Evolutionary conservation across 495 filamentous ascomycete genomes (phyloP), one percentile per base, ranked within the genome.

Genomic region (Penicillium manginii): DNA sequence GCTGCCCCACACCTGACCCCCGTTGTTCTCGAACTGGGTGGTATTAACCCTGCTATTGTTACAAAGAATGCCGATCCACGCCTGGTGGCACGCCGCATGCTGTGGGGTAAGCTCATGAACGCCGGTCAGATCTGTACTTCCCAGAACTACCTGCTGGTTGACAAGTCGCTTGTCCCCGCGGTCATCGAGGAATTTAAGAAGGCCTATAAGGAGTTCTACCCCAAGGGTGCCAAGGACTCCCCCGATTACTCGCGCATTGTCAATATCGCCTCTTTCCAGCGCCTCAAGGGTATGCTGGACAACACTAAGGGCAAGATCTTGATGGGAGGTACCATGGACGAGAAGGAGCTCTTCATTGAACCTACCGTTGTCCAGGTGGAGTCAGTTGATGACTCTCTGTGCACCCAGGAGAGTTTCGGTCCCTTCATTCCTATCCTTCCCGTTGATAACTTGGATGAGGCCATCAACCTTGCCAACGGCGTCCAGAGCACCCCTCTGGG

Each of bases 1-100:
- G 94, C 94, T 5, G 93, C 94, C 39, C 90, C 94, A 72, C 88
- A 91, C 39, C 78, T 98, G 53, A 98, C 94, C 4, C 94, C 94
- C 0, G 89, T 96, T 19, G 81, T 84, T 35, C 83, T 97, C 54
- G 94, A 98, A 76, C 83, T 98, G 51, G 94, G 94, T 62, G 94
- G 94, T 50, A 81, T 84, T 57, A 98, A 98, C 72, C 94, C 94
- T 21, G 91, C 91, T 26, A 91, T 97, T 61, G 77, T 98, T 60
- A 91, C 90, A 43, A 91, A 90, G 70, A 83, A 89, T 60, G 87
- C 91, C 26, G 82, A 98, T 73, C 79, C 91, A 19, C 74, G 84
- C 52, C 76, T 97, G n/a, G 91, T 96, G 9, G 93, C 93, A 10
- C 83, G 87, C 59, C 80, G 94, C 35, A 78, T 97, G 43, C 74